phyloP scores from a whole-genome alignment of 2,329 filamentous ascomycete species.

The Clonostachys byssicola region DNA sequence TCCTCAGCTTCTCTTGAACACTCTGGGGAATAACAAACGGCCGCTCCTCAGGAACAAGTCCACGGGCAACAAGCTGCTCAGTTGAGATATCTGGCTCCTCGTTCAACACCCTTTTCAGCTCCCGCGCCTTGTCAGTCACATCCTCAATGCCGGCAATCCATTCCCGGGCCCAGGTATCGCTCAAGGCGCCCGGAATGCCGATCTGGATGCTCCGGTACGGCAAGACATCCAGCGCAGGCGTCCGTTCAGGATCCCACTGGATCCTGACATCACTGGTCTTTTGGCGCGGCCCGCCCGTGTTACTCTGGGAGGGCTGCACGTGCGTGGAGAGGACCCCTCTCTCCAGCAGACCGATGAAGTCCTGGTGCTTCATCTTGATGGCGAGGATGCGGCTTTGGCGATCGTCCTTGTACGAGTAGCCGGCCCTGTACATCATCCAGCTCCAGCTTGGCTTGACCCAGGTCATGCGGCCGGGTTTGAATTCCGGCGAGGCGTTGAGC shows the following conservation, averaged over 20 bases:
- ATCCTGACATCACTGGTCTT: slow-evolving; percentile 39
- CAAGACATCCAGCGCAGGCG: slow-evolving; percentile 35
- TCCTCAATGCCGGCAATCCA: slow-evolving; percentile 53
- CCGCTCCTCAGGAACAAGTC: slow-evolving; percentile 38
- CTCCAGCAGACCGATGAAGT: slow-evolving; percentile 43
- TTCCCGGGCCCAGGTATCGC: slow-evolving; percentile 39
- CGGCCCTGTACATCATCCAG: slow-evolving; percentile 62
- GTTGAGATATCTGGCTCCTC: slow-evolving; percentile 23
- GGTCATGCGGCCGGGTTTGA: slow-evolving; percentile 53
- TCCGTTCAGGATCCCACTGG: slow-evolving; percentile 62
- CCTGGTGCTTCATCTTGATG: slow-evolving; percentile 44
- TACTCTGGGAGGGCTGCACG: not conserved
- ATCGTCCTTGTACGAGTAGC: slow-evolving; percentile 53
- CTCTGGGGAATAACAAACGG: slow-evolving; percentile 25
- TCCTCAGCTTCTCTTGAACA: too few species aligned
- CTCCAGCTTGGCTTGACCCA: slow-evolving; percentile 62
- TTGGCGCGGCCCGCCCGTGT: not conserved
- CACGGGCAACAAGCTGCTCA: slow-evolving; percentile 26
- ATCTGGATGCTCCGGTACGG: slow-evolving; percentile 56
- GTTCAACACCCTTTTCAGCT: slow-evolving; percentile 40
- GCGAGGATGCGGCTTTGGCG: slow-evolving; percentile 53
- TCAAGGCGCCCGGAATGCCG: slow-evolving; percentile 45
- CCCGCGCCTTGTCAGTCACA: slow-evolving; percentile 47
- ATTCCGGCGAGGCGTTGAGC: slow-evolving; percentile 47
- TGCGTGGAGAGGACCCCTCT: slow-evolving; percentile 24